Base-by-base conservation (phyloP, 345 rosid genomes). In the Euphorbia tirucalli region DNA sequence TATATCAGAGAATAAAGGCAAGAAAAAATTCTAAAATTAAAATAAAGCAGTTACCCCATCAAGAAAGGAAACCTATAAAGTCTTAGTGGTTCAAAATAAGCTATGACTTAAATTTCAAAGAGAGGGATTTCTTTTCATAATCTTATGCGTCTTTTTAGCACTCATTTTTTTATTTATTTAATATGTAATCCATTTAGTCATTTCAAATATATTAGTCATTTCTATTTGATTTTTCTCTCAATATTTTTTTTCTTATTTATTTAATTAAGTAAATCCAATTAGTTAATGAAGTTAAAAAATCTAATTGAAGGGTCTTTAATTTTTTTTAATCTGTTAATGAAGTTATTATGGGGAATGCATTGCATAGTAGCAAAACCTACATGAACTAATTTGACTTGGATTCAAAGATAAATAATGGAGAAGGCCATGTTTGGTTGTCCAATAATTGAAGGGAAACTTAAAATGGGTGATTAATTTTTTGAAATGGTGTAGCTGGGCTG, bases 41-140 rank as follows among this genome's bases (percentile, higher is more conserved):
- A 28, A 65, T 35, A 71, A 54, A 79, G 81, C 75, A 77, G 25
- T 55, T 55, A n/a, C n/a, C 70, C 80, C 75, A 75, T 70, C 71
- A 13, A 59, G 16, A 5, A 61, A 78, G 71, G 72, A 76, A 78
- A 76, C 78, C 83, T 72, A 68, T 60, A 73, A 74, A 66, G 49
- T 64, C 68, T 60, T 65, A 69, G 73, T 80, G 75, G n/a, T n/a
- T 32, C 61, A 39, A 57, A 43, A 66, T 25, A 41, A 66, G 58
- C 55, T 69, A 65, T 54, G 55, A 65, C 65, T 61, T n/a, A n/a
- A n/a, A n/a, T n/a, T n/a, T n/a, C n/a, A n/a, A n/a, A n/a, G n/a
- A 70, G 44, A 43, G 72, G 76, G 72, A 78, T 82, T 80, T 82
- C 75, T 78, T 68, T 81, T 78, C 83, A 78, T 78, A 61, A 72